phyloP scores from a whole-genome alignment of 2,329 filamentous ascomycete species.

The Cladophialophora immunda region DNA sequence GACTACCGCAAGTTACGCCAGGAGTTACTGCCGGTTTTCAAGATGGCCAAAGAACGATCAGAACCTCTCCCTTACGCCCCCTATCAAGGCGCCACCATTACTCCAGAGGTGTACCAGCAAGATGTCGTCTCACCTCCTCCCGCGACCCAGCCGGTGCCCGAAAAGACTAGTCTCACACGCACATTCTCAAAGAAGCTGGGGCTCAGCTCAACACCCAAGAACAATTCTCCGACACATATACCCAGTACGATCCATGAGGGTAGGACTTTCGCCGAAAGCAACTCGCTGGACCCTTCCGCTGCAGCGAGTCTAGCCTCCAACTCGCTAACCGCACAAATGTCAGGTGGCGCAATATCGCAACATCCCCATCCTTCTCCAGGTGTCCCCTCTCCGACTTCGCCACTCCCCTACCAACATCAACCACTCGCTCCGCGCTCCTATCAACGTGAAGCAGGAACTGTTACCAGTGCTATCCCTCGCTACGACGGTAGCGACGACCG shows the following conservation, averaged over 20 bases:
- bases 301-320: conserved; percentile 75
- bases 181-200: conserved; percentile 78
- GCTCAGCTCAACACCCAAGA: conserved; percentile 74
- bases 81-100: conserved; percentile 39
- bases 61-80: conserved; percentile 77
- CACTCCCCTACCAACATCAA: conserved; percentile 51
- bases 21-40: conserved; percentile 88
- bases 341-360: conserved; percentile 68
- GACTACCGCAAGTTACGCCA: conserved; percentile 89
- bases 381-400: conserved; percentile 57
- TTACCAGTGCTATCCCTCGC: conserved; percentile 40
- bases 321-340: conserved; percentile 72
- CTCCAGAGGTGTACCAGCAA: conserved; percentile 45
- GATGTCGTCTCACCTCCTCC: conserved; percentile 41
- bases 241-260: conserved; percentile 72
- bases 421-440: conserved; percentile 56
- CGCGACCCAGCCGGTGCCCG: conserved; percentile 45
- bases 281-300: conserved; percentile 70
- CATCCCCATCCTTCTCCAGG: conserved; percentile 50
- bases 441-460: conserved; percentile 45
- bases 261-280: conserved; percentile 62
- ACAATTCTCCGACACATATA: conserved; percentile 75
- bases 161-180: conserved; percentile 67
- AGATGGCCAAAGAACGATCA: conserved; percentile 88
- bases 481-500: conserved; percentile 53